Evolutionary conservation across 2,329 filamentous ascomycete species (phyloP).

Genomic region (Sporothrix protearum): DNA sequence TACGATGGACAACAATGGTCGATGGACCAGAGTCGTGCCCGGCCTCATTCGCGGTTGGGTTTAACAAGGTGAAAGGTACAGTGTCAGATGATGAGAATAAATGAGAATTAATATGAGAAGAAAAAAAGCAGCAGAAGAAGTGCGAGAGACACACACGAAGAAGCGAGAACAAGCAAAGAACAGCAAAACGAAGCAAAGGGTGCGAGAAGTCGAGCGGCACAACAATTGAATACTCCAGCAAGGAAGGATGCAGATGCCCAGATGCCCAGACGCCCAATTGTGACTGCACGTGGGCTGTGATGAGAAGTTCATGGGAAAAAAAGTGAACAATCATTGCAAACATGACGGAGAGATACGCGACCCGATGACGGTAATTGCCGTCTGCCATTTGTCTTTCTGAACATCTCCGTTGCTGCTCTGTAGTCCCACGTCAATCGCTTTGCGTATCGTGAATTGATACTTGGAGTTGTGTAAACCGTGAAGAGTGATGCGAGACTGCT

Average conservation of each 20-base stretch:
- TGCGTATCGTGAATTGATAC: too few relatives aligned
- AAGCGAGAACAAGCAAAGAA: not conserved
- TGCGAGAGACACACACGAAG: too few relatives aligned
- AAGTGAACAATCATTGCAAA: not conserved
- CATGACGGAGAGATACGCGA: not conserved
- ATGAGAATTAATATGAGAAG: not conserved
- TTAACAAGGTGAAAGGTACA: too few relatives aligned
- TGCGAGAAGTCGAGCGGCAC: not conserved
- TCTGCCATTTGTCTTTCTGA: not conserved
- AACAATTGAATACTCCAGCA: not conserved
- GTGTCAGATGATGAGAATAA: too few relatives aligned
- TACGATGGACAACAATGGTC: too few relatives aligned
- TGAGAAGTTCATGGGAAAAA: not conserved
- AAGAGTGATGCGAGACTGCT: not conserved
- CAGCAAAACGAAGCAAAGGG: not conserved
- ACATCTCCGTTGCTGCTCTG: too few relatives aligned
- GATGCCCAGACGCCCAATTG: not conserved
- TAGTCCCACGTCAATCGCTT: too few relatives aligned
- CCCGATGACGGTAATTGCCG: not conserved
- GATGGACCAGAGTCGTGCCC: slow-evolving; percentile 2
- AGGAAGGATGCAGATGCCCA: not conserved
- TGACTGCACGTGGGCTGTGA: not conserved
- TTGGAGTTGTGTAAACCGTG: not conserved
- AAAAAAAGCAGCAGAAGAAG: not conserved
- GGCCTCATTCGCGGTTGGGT: slow-evolving; percentile 8